Evolutionary conservation across 2,329 filamentous ascomycete genomes (phyloP), one percentile per base, ranked within the genome.

Genomic region (Clonostachys sp.): DNA sequence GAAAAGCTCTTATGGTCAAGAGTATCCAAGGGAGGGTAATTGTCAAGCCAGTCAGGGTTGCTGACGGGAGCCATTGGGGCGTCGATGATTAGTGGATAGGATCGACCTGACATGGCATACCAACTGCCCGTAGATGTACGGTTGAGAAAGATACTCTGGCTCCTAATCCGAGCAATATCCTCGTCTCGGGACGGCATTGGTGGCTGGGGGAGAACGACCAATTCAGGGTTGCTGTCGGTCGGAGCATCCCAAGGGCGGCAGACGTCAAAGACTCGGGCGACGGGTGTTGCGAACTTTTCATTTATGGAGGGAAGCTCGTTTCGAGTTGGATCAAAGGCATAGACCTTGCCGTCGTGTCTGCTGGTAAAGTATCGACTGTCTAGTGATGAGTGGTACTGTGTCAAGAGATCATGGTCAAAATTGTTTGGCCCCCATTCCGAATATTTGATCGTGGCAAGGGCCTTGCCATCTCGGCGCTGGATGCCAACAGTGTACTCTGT

Each of bases 381-480:
- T 61, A 91, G 85, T 1, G 91, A 90, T 12, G 75, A 70, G 13
- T 79, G 80, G 60, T 97, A 94, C 61, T 97, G 90, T 44, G 81
- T 81, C 57, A 90, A 84, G 7, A 99, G 81, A 62, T 99, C 94
- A 53, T 81, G 81, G 65, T 99, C 92, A 51, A 85, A 88, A 50
- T 87, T 95, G 65, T 99, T 99, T 13, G 91, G 89, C 1, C 84
- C 85, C 94, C 94, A 99, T 64, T 99, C 94, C 12, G 90, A 87
- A 61, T 95, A 99, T 54, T 84, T 91, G 55, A 99, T 81, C 0
- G 89, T 96, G 59, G 91, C 95, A 52, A 99, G 86, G 8, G 83
- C 81, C 50, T 86, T 81, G 2, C 86, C 85, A 55, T 87, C 80
- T 41, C 78, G 80, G 50, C 89, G 85, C 54, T 91, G 86, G 41